Percentiles rank a stretch among this genome's conserved stretches.
Conservation (phyloP, 169 alveolate genomes). For the Sarcocystis neurona region DNA sequence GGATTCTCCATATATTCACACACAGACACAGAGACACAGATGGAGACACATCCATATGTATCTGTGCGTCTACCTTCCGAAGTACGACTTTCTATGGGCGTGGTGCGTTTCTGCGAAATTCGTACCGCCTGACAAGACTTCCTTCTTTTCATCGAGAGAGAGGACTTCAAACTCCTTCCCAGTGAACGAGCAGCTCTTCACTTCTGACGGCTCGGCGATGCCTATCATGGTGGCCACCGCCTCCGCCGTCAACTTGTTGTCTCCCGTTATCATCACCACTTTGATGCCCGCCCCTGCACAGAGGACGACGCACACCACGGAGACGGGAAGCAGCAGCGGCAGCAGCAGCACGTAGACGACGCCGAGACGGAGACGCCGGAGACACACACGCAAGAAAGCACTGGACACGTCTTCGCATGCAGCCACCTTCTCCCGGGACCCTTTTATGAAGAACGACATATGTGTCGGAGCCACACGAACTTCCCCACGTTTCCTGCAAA, state of each 20-base stretch:
- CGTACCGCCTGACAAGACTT: constrained; percentile 67
- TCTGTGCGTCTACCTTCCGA: neutral
- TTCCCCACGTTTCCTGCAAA: too few relatives aligned
- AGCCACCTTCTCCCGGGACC: too few relatives aligned
- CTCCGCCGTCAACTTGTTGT: constrained; percentile 96
- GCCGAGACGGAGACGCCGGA: too few relatives aligned
- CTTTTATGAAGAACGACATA: too few relatives aligned
- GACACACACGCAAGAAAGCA: too few relatives aligned
- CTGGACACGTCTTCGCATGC: too few relatives aligned
- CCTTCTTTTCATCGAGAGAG: constrained; percentile 77
- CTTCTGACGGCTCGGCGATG: constrained; percentile 75
- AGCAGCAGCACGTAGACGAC: too few relatives aligned
- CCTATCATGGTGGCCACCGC: constrained; percentile 97
- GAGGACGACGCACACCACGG: too few relatives aligned
- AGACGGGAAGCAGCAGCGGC: too few relatives aligned
- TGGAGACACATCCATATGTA: neutral
- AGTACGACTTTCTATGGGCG: neutral
- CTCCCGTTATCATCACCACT: constrained; percentile 99
- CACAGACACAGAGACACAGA: neutral
- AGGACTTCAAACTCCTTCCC: constrained; percentile 94
- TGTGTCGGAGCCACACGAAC: too few relatives aligned
- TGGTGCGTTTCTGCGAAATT: too few relatives aligned
- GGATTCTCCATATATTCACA: neutral
- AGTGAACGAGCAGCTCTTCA: constrained; percentile 81
- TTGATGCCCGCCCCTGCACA: constrained; percentile 93